phyloP scores from a whole-genome alignment of 139 green algal genomes.

The Zygnema circumcarinatum region DNA sequence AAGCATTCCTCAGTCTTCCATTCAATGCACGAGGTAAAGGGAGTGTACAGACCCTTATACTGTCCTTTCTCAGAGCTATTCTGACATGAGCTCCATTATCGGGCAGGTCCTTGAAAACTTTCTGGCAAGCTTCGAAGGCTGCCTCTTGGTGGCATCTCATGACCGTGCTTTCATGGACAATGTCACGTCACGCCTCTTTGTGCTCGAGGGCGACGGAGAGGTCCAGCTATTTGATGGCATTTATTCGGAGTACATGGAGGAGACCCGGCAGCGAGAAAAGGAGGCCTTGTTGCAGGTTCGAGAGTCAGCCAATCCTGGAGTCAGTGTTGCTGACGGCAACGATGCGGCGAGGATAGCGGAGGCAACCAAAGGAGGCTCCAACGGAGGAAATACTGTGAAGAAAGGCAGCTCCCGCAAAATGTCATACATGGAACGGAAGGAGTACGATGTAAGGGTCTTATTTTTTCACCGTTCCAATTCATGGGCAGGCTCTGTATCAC shows the following conservation, averaged over 20 bases:
- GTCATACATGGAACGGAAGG: constrained; percentile 67
- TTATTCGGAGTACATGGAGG: constrained; percentile 63
- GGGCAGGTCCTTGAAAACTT: constrained; percentile 59
- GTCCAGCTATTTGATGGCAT: constrained; percentile 73
- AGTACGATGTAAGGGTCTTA: constrained; percentile 32
- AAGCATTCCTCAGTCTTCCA: no score
- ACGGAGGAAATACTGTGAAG: constrained; percentile 50
- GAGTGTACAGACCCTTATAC: no score
- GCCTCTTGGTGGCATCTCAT: constrained; percentile 78
- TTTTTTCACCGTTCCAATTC: not conserved
- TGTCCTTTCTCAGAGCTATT: no score
- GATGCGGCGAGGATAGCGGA: not conserved
- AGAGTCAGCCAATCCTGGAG: no score
- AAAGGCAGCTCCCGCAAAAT: constrained; percentile 41
- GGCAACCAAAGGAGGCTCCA: not conserved
- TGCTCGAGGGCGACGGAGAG: constrained; percentile 74
- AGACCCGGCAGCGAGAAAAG: constrained; percentile 3
- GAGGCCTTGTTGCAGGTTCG: constrained; percentile 49
- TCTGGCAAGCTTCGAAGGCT: constrained; percentile 66
- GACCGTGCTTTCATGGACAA: constrained; percentile 82
- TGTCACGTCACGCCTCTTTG: constrained; percentile 70
- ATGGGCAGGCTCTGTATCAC: not conserved
- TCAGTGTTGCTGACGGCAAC: not conserved
- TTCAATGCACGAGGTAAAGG: no score
- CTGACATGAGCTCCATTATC: no score